Evolutionary conservation across 305 asterid genomes (phyloP).

Genomic region (Fraxinus latifolia): DNA sequence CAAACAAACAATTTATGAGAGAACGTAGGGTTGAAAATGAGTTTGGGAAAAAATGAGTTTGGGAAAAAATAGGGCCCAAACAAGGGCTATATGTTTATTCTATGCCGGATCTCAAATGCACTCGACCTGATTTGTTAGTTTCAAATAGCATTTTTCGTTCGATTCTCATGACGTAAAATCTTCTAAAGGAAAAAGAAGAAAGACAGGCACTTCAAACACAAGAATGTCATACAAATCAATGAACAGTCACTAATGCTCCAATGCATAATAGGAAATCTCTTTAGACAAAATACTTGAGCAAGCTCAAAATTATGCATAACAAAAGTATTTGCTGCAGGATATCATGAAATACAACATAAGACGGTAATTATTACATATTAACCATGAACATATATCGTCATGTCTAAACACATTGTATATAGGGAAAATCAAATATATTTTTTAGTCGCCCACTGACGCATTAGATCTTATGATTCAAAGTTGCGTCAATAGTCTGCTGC

Average conservation of each 20-base stretch:
- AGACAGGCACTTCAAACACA: background rate
- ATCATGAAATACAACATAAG: background rate
- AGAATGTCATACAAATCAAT: background rate
- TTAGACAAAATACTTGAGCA: background rate
- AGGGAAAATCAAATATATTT: background rate
- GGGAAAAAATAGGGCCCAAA: background rate
- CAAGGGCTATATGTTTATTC: background rate
- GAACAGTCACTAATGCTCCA: background rate
- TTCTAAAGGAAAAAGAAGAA: background rate
- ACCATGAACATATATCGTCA: background rate
- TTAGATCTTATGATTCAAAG: background rate
- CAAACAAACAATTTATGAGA: no score
- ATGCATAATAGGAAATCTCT: background rate
- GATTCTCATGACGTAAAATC: background rate
- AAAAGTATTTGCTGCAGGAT: background rate
- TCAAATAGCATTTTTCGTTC: background rate
- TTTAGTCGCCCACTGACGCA: background rate
- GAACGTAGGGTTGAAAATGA: background rate
- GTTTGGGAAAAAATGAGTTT: background rate
- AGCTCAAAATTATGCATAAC: background rate
- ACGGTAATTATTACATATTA: background rate
- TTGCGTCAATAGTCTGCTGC: background rate
- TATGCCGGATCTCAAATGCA: background rate
- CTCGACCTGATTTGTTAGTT: background rate
- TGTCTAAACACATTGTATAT: background rate